Evolutionary conservation across 2,329 filamentous ascomycete species (phyloP).

Genomic region (Sclerotinia glacialis): DNA sequence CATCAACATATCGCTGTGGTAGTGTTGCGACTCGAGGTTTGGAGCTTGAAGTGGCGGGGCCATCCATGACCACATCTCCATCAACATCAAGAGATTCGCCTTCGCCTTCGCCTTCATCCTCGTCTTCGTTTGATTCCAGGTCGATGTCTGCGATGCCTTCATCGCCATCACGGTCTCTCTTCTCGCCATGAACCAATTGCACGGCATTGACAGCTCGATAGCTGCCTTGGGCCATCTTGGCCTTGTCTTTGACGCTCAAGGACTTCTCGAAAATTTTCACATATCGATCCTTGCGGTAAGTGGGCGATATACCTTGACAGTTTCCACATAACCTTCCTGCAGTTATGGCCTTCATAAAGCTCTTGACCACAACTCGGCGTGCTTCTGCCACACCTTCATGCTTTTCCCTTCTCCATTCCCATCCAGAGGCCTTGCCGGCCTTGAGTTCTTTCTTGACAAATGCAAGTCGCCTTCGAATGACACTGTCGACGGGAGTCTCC

Average conservation of each 20-base stretch:
- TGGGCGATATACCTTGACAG: constrained; percentile 69
- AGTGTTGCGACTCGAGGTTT: constrained; percentile 43
- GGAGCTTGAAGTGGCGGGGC: constrained; percentile 37
- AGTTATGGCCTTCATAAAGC: constrained; percentile 73
- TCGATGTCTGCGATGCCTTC: constrained; percentile 69
- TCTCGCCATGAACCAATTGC: constrained; percentile 43
- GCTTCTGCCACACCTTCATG: constrained; percentile 80
- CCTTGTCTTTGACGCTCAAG: constrained; percentile 69
- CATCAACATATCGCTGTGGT: constrained; percentile 72
- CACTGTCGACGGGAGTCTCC: constrained; percentile 43
- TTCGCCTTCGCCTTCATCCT: constrained; percentile 45
- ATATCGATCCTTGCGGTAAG: constrained; percentile 83
- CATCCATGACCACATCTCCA: constrained; percentile 57
- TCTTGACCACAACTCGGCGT: constrained; percentile 72
- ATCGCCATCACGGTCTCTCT: constrained; percentile 46
- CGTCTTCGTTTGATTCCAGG: constrained; percentile 48
- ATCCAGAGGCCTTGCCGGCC: constrained; percentile 47
- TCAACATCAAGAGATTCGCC: constrained; percentile 48
- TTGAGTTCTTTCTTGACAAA: constrained; percentile 75
- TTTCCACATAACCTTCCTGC: constrained; percentile 66
- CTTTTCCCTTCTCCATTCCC: constrained; percentile 54
- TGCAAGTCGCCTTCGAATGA: constrained; percentile 56
- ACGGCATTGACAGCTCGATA: constrained; percentile 48
- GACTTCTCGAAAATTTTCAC: constrained; percentile 92
- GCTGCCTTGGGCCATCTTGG: constrained; percentile 68